These are phyloP conservation scores for Colletotrichum scovillei DNA, from an alignment of 2,329 filamentous ascomycete genomes.

Conservation along the genomic window DNA sequence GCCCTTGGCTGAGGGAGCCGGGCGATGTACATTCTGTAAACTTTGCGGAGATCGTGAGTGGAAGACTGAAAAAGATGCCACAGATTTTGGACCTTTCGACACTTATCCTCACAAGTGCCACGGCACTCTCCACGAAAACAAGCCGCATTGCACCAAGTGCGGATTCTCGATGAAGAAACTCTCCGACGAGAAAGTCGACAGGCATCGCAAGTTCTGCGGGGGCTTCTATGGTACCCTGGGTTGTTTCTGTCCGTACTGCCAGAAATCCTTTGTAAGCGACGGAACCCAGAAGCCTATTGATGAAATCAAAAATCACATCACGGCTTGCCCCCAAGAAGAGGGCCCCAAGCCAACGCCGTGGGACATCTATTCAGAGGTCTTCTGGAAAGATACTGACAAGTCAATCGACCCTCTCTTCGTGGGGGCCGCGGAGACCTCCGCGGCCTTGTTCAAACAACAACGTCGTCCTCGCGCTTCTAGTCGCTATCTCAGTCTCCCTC, in stretches of 20 bases:
- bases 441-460: neutral
- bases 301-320: slow-evolving; percentile 23
- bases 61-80: slow-evolving; percentile 23
- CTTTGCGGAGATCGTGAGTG: slow-evolving; percentile 34
- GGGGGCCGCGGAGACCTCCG: neutral
- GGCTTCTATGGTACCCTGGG: slow-evolving; percentile 34
- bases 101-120: slow-evolving; percentile 36
- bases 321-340: neutral
- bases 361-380: slow-evolving; percentile 30
- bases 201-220: slow-evolving; percentile 34
- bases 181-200: slow-evolving; percentile 18
- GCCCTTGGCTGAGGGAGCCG: slow-evolving; percentile 33
- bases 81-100: slow-evolving; percentile 14
- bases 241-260: slow-evolving; percentile 40
- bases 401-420: slow-evolving; percentile 30
- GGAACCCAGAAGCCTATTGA: neutral
- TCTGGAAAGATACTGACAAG: slow-evolving; percentile 13
- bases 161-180: slow-evolving; percentile 25
- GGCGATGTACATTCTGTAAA: slow-evolving; percentile 35
- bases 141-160: slow-evolving; percentile 37
- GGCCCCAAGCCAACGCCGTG: slow-evolving; percentile 20
- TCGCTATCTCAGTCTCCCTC: slow-evolving; percentile 15
- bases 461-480: slow-evolving; percentile 9
- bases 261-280: neutral
- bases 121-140: slow-evolving; percentile 1